These are phyloP conservation scores for Clohesyomyces aquaticus DNA, from an alignment of 495 filamentous ascomycete genomes.

Conservation along the genomic window DNA sequence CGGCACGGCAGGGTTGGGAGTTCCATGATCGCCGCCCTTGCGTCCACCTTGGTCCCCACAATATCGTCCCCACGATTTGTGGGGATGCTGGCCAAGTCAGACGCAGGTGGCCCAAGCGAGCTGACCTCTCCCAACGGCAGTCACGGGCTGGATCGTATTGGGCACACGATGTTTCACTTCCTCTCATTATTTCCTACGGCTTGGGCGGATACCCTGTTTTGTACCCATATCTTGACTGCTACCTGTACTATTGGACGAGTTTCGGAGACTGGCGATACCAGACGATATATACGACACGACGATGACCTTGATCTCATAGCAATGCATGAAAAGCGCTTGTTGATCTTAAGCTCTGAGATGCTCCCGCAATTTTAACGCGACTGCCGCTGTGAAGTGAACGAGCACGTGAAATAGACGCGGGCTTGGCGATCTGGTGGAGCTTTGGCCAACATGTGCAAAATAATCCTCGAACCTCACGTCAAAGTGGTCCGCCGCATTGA, in stretches of 20 bases:
- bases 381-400: background rate
- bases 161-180: too few species aligned
- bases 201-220: conserved; percentile 34
- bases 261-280: background rate
- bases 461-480: conserved; percentile 14
- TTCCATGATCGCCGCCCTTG: too few species aligned
- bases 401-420: background rate
- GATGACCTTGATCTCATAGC: background rate
- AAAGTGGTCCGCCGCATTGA: conserved; percentile 3
- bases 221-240: conserved; percentile 6
- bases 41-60: too few species aligned
- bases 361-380: background rate
- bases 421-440: background rate
- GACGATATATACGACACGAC: background rate
- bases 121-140: too few species aligned
- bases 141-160: too few species aligned
- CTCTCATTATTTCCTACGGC: too few species aligned
- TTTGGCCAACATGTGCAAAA: conserved; percentile 16
- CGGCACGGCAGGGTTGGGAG: too few species aligned
- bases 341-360: too few species aligned
- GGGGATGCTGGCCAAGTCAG: too few species aligned
- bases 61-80: too few species aligned
- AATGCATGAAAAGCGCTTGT: background rate
- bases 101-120: too few species aligned
- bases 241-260: background rate